Conservation (phyloP, 495 filamentous ascomycete genomes). For the Lophiostoma macrostomum region DNA sequence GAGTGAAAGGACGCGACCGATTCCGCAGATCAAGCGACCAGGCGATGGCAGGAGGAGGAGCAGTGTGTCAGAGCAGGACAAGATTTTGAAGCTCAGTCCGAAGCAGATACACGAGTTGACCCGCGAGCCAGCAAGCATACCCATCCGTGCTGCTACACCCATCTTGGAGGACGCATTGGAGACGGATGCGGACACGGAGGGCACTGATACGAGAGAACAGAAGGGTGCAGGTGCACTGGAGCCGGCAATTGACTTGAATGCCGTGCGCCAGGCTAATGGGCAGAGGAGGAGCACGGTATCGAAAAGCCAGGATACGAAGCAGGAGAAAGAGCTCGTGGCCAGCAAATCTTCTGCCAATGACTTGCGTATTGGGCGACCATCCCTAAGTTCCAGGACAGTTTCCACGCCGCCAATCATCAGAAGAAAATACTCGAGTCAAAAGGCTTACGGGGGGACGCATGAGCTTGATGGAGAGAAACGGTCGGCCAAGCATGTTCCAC, state of each 20-base stretch:
- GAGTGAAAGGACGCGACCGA: not conserved
- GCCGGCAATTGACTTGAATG: not conserved
- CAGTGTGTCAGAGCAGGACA: slow-evolving; percentile 31
- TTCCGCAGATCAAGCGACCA: slow-evolving; percentile 22
- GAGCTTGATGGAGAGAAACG: slow-evolving; percentile 14
- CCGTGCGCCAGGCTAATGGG: not conserved
- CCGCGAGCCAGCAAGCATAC: slow-evolving; percentile 49
- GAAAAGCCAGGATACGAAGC: slow-evolving; percentile 11
- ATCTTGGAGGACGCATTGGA: slow-evolving; percentile 22
- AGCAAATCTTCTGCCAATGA: slow-evolving; percentile 26
- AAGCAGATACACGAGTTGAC: slow-evolving; percentile 56
- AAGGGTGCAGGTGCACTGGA: not conserved
- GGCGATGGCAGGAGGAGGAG: slow-evolving; percentile 29
- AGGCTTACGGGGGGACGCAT: slow-evolving; percentile 16
- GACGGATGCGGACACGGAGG: not conserved
- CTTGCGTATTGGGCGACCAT: slow-evolving; percentile 30
- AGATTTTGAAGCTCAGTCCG: slow-evolving; percentile 54
- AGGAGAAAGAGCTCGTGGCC: slow-evolving; percentile 21
- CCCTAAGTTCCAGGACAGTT: slow-evolving; percentile 34
- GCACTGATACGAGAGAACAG: not conserved
- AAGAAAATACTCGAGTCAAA: slow-evolving; percentile 38
- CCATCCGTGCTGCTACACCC: slow-evolving; percentile 31
- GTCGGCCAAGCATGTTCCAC: slow-evolving; percentile 13
- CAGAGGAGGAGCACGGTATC: slow-evolving; percentile 1
- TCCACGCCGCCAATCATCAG: slow-evolving; percentile 42